These are phyloP conservation scores for Trichoderma oligosporum DNA, from an alignment of 2,329 filamentous ascomycete species.

Conservation along the genomic window DNA sequence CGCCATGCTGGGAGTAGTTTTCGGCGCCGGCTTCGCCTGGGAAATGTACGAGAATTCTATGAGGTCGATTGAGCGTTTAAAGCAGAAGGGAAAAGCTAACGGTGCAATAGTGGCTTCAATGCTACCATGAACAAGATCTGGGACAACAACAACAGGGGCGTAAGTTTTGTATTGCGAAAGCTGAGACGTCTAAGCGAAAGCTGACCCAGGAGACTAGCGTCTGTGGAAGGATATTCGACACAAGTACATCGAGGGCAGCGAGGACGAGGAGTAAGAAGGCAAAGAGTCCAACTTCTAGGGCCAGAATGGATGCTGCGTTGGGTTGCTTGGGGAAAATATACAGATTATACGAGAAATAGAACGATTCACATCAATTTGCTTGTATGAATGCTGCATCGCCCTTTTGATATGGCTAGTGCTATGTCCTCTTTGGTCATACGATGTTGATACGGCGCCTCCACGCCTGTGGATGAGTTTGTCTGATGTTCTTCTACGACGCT, in stretches of 20 bases:
- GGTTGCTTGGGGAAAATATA: conserved; percentile 33
- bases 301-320: conserved; percentile 8
- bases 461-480: not conserved
- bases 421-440: not conserved
- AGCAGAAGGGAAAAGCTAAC: conserved; percentile 31
- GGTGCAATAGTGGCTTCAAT: conserved; percentile 69
- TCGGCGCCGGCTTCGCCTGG: conserved; percentile 81
- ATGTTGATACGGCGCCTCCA: not conserved
- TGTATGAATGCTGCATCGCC: not conserved
- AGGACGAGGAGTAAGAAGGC: conserved; percentile 54
- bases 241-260: conserved; percentile 71
- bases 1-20: conserved; percentile 82
- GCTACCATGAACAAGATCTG: conserved; percentile 77
- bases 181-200: conserved; percentile 6
- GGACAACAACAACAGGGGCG: conserved; percentile 87
- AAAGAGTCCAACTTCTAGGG: conserved; percentile 18
- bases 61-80: not conserved
- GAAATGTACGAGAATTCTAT: conserved; percentile 68
- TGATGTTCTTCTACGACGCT: not conserved
- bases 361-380: conserved; percentile 23
- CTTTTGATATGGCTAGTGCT: not conserved
- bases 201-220: conserved; percentile 56
- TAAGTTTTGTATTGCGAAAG: conserved; percentile 49
- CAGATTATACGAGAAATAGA: conserved; percentile 33
- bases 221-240: conserved; percentile 99